Evolutionary conservation across 768 basidiomycete species (phyloP), one percentile per base, ranked within the genome.

Genomic region (Phlebiopsis gigantea): DNA sequence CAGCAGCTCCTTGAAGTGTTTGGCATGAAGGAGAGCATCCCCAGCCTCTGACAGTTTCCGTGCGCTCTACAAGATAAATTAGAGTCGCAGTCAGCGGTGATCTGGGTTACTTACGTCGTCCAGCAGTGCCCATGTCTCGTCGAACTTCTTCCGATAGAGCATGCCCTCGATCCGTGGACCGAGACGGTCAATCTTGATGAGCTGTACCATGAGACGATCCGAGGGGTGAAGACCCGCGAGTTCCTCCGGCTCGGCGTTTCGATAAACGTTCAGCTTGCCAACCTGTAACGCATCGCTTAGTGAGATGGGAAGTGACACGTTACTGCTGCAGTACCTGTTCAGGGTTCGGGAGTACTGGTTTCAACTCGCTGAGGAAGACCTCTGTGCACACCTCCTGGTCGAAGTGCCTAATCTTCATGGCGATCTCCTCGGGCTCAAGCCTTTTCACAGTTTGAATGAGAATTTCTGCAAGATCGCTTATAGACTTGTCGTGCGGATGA

Each of bases 141-240:
- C 88, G 66, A 97, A 98, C 43, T 83, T 82, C 57, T 84, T 83
- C 65, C 87, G 88, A 68, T 94, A 98, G 30, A 97, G 77, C 97
- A 99, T 98, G n/a, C 92, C 87, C 65, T 96, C 85, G 58, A 98
- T 87, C 9, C 97, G 84, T 46, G 92, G 89, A 9, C 79, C 81
- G 9, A 99, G 77, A 31, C 93, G 87, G 43, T 96, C 84, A 25
- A 98, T 94, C 69, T 97, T 93, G 64, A 98, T 97, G 34, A 98
- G 77, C 60, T 95, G 90, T 24, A 99, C 93, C 91, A 99, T 94
- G 46, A 99, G 80, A 29, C 97, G 85, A 72, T 99, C 97, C 17
- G 97, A 89, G 19, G 89, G 86, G 71, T 98, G 95, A n/a, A 99
- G 77, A 28, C 82, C 83, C 42, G 84, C 86, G 12, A 99, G 82